Percentiles rank a stretch among this genome's conserved stretches.
Evolutionary conservation across 108 stramenopile species (phyloP).

Genomic region (Nitzschia putrida): DNA sequence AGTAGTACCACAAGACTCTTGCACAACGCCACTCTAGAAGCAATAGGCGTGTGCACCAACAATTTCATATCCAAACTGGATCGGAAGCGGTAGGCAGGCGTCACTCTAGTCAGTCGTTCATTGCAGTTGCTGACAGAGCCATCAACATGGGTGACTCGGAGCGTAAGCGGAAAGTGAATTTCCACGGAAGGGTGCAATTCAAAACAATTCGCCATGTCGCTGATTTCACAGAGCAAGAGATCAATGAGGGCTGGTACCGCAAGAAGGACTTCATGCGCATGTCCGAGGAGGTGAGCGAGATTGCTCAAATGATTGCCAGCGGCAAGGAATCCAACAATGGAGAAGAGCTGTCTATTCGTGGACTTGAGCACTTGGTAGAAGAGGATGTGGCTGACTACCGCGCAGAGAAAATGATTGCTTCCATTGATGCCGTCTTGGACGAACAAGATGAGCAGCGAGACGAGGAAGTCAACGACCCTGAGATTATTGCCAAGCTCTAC

Average conservation of each 20-base stretch:
- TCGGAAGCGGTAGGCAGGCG: not conserved
- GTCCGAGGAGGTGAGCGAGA: constrained; percentile 45
- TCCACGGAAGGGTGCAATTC: constrained; percentile 43
- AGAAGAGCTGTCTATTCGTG: constrained; percentile 40
- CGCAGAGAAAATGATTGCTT: constrained; percentile 46
- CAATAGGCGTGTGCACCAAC: not conserved
- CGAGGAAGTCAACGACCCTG: constrained; percentile 38
- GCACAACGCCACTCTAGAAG: not conserved
- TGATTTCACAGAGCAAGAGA: constrained; percentile 39
- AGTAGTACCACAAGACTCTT: too few relatives aligned
- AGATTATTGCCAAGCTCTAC: constrained; percentile 37
- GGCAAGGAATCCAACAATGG: constrained; percentile 29
- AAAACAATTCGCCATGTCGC: constrained; percentile 42
- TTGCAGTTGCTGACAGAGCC: not conserved
- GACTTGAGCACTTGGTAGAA: constrained; percentile 41
- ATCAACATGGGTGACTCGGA: constrained; percentile 9
- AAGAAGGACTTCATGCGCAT: constrained; percentile 45
- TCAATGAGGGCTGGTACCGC: constrained; percentile 35
- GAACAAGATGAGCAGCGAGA: constrained; percentile 46
- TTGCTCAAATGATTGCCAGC: constrained; percentile 26
- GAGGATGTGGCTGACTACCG: constrained; percentile 44
- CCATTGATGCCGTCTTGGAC: constrained; percentile 46
- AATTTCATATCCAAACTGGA: not conserved
- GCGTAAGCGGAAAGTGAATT: constrained; percentile 23
- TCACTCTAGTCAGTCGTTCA: too few relatives aligned